Conservation (phyloP, 2,329 filamentous ascomycete genomes). For the Curvularia verruculosa region DNA sequence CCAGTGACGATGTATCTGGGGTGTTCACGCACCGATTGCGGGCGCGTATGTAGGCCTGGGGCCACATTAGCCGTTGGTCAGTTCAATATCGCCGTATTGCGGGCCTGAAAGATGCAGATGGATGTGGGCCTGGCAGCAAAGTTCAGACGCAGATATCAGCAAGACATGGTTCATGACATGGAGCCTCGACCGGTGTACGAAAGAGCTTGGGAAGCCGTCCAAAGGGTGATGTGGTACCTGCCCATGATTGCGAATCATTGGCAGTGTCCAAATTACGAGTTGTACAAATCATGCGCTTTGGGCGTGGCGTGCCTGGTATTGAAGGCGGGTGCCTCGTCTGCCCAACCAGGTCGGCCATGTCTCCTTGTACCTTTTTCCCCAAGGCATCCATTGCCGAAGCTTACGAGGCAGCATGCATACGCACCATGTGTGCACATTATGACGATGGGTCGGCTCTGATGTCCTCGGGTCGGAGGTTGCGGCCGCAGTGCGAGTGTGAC, state of each 20-base stretch:
- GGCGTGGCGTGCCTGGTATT: slow-evolving; percentile 18
- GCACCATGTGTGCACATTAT: slow-evolving; percentile 27
- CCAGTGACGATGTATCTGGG: slow-evolving; percentile 16
- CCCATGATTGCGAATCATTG: slow-evolving; percentile 5
- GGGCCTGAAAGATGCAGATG: not conserved
- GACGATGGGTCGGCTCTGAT: slow-evolving; percentile 26
- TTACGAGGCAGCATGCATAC: slow-evolving; percentile 16
- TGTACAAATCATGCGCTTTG: not conserved
- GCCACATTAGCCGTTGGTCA: not conserved
- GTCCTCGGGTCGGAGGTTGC: slow-evolving; percentile 16
- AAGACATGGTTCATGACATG: not conserved
- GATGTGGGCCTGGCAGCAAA: not conserved
- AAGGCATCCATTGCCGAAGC: slow-evolving; percentile 20
- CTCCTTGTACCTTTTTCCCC: slow-evolving; percentile 17
- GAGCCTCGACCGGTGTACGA: too few species aligned
- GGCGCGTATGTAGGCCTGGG: slow-evolving; percentile 21
- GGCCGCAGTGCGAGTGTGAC: slow-evolving; percentile 8
- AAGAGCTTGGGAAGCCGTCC: slow-evolving; percentile 4
- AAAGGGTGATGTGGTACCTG: slow-evolving; percentile 3
- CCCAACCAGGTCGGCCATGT: slow-evolving; percentile 17
- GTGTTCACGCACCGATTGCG: slow-evolving; percentile 13
- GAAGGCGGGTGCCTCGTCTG: slow-evolving; percentile 38
- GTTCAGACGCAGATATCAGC: not conserved
- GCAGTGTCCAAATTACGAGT: not conserved
- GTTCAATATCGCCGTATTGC: slow-evolving; percentile 1